Evolutionary conservation across 106 monocot species (phyloP).

Genomic region (Dendrobium huoshanense): DNA sequence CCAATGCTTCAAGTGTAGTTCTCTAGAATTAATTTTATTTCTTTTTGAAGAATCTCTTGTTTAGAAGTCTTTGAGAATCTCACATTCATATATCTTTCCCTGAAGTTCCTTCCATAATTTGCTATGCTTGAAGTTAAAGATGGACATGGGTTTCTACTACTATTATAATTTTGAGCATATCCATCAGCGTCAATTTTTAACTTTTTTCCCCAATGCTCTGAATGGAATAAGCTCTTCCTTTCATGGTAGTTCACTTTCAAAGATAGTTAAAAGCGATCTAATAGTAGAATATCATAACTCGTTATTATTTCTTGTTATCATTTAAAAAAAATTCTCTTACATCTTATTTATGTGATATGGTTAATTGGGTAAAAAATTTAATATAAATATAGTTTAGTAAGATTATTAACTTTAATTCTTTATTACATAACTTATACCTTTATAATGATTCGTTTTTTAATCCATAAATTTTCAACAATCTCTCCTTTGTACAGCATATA

Average conservation of each 20-base stretch:
- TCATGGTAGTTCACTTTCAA: background rate
- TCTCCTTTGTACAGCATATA: background rate
- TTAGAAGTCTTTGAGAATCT: background rate
- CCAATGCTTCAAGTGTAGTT: conserved; percentile 2
- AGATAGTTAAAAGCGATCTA: background rate
- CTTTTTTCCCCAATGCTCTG: background rate
- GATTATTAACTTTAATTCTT: background rate
- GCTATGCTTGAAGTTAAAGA: background rate
- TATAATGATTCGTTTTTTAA: background rate
- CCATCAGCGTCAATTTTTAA: background rate
- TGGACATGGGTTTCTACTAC: background rate
- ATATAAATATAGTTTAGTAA: too few relatives aligned
- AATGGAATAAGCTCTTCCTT: background rate
- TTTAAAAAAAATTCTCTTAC: background rate
- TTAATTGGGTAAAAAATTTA: background rate
- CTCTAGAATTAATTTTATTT: background rate
- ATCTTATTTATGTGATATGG: background rate
- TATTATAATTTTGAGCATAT: background rate
- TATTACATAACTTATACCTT: background rate
- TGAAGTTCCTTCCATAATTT: background rate
- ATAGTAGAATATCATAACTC: background rate
- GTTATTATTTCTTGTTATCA: background rate
- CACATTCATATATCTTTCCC: background rate
- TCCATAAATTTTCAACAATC: background rate
- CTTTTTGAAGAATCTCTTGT: background rate